Evolutionary conservation across 2,329 filamentous ascomycete species (phyloP), one percentile per base, ranked within the genome.

Genomic region (Lachnellula arida): DNA sequence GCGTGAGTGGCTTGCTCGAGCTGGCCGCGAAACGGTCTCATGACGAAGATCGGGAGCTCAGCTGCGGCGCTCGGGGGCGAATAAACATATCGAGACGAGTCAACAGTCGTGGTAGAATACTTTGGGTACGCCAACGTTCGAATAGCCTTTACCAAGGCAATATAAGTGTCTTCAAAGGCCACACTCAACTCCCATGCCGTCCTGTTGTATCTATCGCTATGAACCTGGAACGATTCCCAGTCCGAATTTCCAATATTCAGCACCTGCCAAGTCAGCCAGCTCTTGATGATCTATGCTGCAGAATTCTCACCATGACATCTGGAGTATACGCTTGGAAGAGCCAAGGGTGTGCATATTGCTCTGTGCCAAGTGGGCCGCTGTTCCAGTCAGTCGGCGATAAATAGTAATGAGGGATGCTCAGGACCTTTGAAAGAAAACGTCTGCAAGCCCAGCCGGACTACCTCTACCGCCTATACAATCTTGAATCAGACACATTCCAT

Each of bases 21-120:
- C 40, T 70, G 61, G 5, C 71, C 69, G 39, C 66, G 62, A 43
- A 73, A 66, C 22, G 70, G 70, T 39, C 71, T 61, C 65, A 74
- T 69, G 9, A 74, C 61, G 58, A 73, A 70, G 39, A 73, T 73
- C 1, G 71, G 70, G 1, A 72, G 55, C 59, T 60, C 56, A 53
- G 61, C 57, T 63, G 69, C 39, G 53, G 63, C 22, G 62, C 59
- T 48, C 55, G 51, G 50, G 9, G 49, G 28, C 15, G 55, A 51
- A 32, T 61, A 56, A 6, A 54, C 53, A 7, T 58, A 56, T 4
- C 51, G 55, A 17, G 51, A 59, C 5, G 53, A 17, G 35, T 55
- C 50, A 11, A 58, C 53, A 17, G 55, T 43, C 19, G 59, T 43
- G 15, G 50, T 35, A 2, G 54, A 56, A 28, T 59, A 60, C 40